These are phyloP conservation scores for Didymella keratinophila DNA, from an alignment of 2,329 filamentous ascomycete species.

Conservation along the genomic window DNA sequence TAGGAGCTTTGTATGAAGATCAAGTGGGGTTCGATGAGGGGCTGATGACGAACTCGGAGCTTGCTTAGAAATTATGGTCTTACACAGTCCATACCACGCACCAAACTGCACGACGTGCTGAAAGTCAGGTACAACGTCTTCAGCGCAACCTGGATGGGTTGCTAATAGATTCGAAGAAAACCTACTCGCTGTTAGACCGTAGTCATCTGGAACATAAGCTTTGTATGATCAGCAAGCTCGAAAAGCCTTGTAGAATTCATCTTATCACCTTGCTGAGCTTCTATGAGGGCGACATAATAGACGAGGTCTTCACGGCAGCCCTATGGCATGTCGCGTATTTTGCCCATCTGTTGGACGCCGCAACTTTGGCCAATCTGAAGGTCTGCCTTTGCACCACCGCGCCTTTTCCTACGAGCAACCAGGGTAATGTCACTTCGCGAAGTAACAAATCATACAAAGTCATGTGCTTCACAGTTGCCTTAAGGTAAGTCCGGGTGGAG, in stretches of 20 bases:
- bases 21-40: constrained; percentile 36
- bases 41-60: constrained; percentile 34
- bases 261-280: neutral
- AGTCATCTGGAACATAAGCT: no score
- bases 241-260: neutral
- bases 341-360: neutral
- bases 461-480: neutral
- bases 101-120: neutral
- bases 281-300: neutral
- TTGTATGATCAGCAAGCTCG: neutral
- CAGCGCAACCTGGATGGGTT: no score
- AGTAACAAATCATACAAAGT: neutral
- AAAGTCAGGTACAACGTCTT: neutral
- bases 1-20: constrained; percentile 15
- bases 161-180: no score
- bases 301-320: neutral
- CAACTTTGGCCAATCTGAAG: neutral
- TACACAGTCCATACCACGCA: neutral
- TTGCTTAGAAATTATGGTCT: constrained; percentile 37
- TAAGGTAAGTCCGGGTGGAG: neutral
- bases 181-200: no score
- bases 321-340: neutral
- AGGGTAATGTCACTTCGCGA: no score
- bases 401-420: neutral
- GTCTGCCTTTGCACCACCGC: no score